A percentile compares a stretch with the other conserved stretches of the same genome.
phyloP scores from a whole-genome alignment of 1,139 yeast species.

The Yamadazyma diddensiae region DNA sequence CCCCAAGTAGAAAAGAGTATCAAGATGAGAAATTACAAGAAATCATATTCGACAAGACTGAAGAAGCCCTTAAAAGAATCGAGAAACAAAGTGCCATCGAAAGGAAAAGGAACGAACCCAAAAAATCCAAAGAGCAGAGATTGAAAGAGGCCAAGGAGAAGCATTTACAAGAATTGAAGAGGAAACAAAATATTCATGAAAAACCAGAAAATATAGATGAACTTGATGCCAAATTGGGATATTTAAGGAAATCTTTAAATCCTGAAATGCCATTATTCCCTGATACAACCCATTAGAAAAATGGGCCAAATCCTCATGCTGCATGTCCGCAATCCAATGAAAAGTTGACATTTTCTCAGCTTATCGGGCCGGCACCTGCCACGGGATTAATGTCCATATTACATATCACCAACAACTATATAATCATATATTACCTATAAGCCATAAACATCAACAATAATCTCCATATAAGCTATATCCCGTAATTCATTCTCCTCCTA shows the following conservation, averaged over 20 bases:
- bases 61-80: slow-evolving; percentile 47
- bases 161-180: slow-evolving; percentile 15
- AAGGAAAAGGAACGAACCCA: slow-evolving; percentile 38
- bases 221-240: slow-evolving; percentile 31
- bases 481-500: too few relatives aligned
- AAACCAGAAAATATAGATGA: slow-evolving; percentile 35
- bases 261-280: slow-evolving; percentile 30
- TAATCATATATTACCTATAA: too few relatives aligned
- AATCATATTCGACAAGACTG: slow-evolving; percentile 61
- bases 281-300: too few relatives aligned
- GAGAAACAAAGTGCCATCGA: slow-evolving; percentile 73
- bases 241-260: slow-evolving; percentile 20
- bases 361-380: too few relatives aligned
- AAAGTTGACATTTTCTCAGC: slow-evolving; percentile 4
- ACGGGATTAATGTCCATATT: too few relatives aligned
- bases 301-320: too few relatives aligned
- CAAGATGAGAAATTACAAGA: slow-evolving; percentile 60
- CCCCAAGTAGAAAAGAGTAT: slow-evolving; percentile 62
- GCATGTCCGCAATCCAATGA: slow-evolving; percentile 7
- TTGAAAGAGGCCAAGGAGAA: slow-evolving; percentile 17
- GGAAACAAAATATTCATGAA: slow-evolving; percentile 26
- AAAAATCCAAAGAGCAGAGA: slow-evolving; percentile 17
- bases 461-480: too few relatives aligned
- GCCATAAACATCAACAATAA: too few relatives aligned
- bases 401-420: too few relatives aligned